A percentile compares a stretch with the other conserved stretches of the same genome.
phyloP scores from a whole-genome alignment of 371 early-diverging fungal species.

The Mucor plumbeus region DNA sequence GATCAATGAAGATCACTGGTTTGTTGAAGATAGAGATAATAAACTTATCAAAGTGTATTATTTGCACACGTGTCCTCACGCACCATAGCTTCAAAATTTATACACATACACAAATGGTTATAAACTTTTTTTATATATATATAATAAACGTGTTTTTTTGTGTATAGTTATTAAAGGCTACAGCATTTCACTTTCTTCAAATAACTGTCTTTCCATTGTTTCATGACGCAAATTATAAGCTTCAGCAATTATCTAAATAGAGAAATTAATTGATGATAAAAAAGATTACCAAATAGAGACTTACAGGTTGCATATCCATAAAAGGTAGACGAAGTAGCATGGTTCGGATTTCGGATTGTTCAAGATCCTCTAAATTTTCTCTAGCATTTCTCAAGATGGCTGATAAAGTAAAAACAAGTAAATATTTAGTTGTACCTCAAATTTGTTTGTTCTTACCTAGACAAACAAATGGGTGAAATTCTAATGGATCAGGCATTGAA shows the following conservation, averaged over 20 bases:
- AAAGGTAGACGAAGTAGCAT: conserved; percentile 74
- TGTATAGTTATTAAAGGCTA: neutral
- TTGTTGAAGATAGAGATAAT: neutral
- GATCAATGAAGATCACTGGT: conserved; percentile 5
- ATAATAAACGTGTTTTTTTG: neutral
- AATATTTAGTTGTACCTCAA: neutral
- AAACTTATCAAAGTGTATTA: neutral
- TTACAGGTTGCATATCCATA: conserved; percentile 69
- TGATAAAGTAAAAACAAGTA: conserved; percentile 1
- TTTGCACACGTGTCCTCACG: conserved; percentile 8
- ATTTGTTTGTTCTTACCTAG: conserved; percentile 34
- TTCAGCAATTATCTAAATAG: conserved; percentile 59
- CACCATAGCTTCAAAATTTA: neutral
- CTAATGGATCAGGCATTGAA: conserved; percentile 66
- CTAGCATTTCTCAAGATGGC: conserved; percentile 64
- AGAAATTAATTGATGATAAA: neutral
- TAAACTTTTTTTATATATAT: neutral
- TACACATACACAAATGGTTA: neutral
- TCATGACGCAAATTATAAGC: conserved; percentile 70
- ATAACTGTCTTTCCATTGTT: conserved; percentile 59
- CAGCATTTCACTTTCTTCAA: conserved; percentile 30
- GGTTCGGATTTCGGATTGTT: conserved; percentile 84
- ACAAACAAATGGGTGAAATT: conserved; percentile 75
- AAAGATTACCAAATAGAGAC: neutral
- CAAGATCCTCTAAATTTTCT: conserved; percentile 82